A percentile compares a stretch with the other conserved stretches of the same genome.
Evolutionary conservation across 805 yeast genomes (phyloP).

Genomic region (Maudiozyma serrabonitensis): DNA sequence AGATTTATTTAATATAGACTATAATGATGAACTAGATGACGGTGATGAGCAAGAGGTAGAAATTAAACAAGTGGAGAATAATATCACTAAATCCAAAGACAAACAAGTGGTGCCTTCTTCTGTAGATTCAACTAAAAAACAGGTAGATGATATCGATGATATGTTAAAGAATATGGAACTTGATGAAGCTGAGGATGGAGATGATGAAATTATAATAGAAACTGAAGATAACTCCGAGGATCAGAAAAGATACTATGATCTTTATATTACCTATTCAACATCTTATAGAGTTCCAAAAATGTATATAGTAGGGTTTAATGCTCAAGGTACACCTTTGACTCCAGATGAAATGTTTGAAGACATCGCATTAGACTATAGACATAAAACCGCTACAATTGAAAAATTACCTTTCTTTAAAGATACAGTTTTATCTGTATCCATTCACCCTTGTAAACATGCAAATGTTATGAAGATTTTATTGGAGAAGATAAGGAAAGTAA

Average conservation of each 20-base stretch:
- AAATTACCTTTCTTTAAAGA: conserved; percentile 73
- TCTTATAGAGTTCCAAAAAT: conserved; percentile 93
- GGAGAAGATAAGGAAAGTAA: conserved; percentile 55
- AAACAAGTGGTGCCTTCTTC: neutral
- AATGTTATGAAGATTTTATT: conserved; percentile 85
- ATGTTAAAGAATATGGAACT: conserved; percentile 22
- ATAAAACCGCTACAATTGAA: conserved; percentile 95
- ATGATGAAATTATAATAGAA: conserved; percentile 34
- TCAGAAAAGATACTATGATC: conserved; percentile 64
- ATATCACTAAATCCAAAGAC: neutral
- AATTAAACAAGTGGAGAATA: neutral
- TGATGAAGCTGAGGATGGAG: conserved; percentile 35
- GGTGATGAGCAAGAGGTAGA: conserved; percentile 21
- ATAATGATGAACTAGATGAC: conserved; percentile 23
- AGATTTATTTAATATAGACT: conserved; percentile 35
- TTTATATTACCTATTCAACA: conserved; percentile 87
- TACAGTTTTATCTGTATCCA: conserved; percentile 60
- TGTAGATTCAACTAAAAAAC: neutral
- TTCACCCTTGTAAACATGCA: conserved; percentile 95
- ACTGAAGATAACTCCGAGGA: conserved; percentile 11
- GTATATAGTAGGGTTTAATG: conserved; percentile 79
- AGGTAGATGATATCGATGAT: conserved; percentile 20
- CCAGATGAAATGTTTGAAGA: conserved; percentile 94
- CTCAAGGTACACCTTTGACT: conserved; percentile 74
- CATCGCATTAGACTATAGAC: conserved; percentile 81